A percentile compares a stretch with the other conserved stretches of the same genome.
Evolutionary conservation across 176 grass and related monocot genomes (phyloP).

Genomic region (Aegilops longissima): DNA sequence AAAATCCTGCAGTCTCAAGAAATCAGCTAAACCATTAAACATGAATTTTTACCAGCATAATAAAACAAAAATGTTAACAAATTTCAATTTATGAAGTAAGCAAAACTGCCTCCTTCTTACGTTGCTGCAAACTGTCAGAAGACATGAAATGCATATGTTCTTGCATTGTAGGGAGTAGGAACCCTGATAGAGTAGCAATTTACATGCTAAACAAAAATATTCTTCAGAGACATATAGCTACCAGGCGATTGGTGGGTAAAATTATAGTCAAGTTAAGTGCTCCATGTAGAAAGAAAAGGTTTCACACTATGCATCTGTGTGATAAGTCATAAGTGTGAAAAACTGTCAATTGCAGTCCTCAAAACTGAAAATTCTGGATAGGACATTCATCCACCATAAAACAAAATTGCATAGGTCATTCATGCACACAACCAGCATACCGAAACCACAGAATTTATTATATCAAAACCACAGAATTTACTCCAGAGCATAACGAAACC

Average conservation of each 20-base stretch:
- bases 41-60: neutral
- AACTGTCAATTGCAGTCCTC: neutral
- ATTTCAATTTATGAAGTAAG: constrained; percentile 1
- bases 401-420: neutral
- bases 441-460: neutral
- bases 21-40: neutral
- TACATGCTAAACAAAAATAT: neutral
- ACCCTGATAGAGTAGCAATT: neutral
- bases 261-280: neutral
- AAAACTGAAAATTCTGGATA: too few species aligned
- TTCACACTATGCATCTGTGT: neutral
- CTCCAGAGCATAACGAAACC: neutral
- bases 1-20: neutral
- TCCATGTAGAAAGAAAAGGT: neutral
- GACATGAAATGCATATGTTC: neutral
- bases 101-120: neutral
- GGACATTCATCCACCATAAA: neutral
- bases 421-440: neutral
- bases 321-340: neutral
- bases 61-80: neutral
- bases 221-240: neutral
- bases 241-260: neutral
- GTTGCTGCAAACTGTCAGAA: neutral
- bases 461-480: neutral
- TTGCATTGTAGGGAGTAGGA: neutral